Base-by-base conservation (phyloP, 768 basidiomycete species). In the Lanmaoa rubissima region DNA sequence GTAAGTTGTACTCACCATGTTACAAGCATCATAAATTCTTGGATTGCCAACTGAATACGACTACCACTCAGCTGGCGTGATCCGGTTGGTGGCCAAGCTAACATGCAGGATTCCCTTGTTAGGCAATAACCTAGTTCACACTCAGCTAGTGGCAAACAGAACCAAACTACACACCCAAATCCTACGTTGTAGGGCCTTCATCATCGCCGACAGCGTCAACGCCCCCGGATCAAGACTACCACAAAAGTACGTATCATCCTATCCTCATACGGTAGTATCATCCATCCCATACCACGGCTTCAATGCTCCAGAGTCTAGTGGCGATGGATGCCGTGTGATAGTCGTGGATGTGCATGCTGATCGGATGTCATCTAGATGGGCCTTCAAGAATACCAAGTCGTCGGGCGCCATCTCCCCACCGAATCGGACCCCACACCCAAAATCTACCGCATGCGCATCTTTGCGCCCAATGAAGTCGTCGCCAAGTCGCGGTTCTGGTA, bases 401-500 rank as follows among this genome's bases (percentile, higher is more conserved):
- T 99, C 65, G 97, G 97, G 64, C 93, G 96, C 73, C 95, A 97
- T 75, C 80, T 98, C 68, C 96, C 97, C 70, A 94, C 94, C 53
- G 93, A 94, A 79, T 73, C 82, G 61, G 92, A 97, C 63, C 92
- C 93, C 54, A 91, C 83, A 59, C 97, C 97, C 59, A 98, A 98
- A 85, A 95, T 98, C 76, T 98, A 92, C 83, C 90, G 96, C 68
- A 98, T 98, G 96, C 90, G 96, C 76, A 97, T 98, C 71, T 99
- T 98, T 73, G 94, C 97, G 63, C 93, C 94, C 63, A 98, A 98
- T 74, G 93, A 97, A 61, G 94, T 98, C 64, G 94, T 99, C 69
- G 96, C 97, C 68, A 98, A 99, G 82, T 96, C 93, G 49, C 88
- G 96, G 58, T 99, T 97, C 89, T 98, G 97, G 96, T 98, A 98